Base-by-base conservation (phyloP, 169 alveolate species). In the Plasmodium chabaudi region DNA sequence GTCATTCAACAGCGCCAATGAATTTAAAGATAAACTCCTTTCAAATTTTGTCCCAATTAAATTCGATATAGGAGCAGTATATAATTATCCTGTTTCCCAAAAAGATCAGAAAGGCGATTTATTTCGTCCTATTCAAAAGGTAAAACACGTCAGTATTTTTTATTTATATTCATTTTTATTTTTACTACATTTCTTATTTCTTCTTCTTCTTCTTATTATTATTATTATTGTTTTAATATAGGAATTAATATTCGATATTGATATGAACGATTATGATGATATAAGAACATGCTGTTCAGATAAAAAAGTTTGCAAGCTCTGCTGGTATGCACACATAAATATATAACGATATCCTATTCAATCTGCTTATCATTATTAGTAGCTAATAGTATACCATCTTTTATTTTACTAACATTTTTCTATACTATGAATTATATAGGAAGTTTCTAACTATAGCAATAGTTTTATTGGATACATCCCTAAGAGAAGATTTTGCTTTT, bases 201-300 rank as follows among this genome's bases (percentile, higher is more conserved):
- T 47, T 65, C 9, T 46, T n/a, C n/a, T n/a, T n/a, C n/a, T n/a
- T n/a, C n/a, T n/a, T n/a, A n/a, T n/a, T n/a, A n/a, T n/a, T n/a
- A n/a, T n/a, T 9, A 46, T 27, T 79, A 53, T 70, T 39, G 93
- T 94, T 4, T 73, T 49, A 49, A 95, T 91, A 57, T 91, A 96
- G 93, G 99, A 98, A 88, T 88, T 98, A 60, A 99, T 98, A 27
- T 97, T 98, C 69, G 99, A 98, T 96, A 98, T 98, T 63, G 99
- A 99, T 95, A 98, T 99, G 99, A 97, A 98, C 88, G 99, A 98
- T 92, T 99, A 99, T 93, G 99, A 99, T 90, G 98, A 98, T 87
- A 96, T 98, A 13, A 95, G 99, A 88, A 98, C 98, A 21, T 99
- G 99, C 92, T 99, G 99, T 92, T 74, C 94, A 44, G 99, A 98